These are phyloP conservation scores for Leccinum imitatum DNA, from an alignment of 768 basidiomycete species.

Conservation along the genomic window DNA sequence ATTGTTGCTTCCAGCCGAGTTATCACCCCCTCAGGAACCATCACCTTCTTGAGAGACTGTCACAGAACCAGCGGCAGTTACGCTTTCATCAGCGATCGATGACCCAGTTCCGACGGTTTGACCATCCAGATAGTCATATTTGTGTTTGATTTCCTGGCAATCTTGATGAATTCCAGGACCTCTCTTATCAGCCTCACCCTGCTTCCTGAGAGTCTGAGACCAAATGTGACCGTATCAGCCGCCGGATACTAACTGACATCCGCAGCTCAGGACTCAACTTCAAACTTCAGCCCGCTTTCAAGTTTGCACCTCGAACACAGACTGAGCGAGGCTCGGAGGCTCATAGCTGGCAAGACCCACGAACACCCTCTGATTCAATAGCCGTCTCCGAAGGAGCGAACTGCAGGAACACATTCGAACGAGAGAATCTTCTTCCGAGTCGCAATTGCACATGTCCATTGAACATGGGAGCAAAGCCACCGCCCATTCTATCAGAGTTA, in stretches of 20 bases:
- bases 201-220: too few species aligned
- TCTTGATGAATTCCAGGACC: too few species aligned
- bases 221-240: too few species aligned
- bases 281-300: slow-evolving; percentile 35
- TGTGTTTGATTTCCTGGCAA: too few species aligned
- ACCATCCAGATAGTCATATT: too few species aligned
- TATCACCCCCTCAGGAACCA: not conserved
- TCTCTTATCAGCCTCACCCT: too few species aligned
- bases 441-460: slow-evolving; percentile 8
- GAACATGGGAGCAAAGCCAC: slow-evolving; percentile 8
- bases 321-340: slow-evolving; percentile 25
- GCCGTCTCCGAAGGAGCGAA: slow-evolving; percentile 10
- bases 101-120: too few species aligned
- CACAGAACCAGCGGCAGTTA: too few species aligned
- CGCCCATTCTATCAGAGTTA: not conserved
- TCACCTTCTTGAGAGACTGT: not conserved
- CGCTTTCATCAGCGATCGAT: too few species aligned
- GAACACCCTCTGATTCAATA: slow-evolving; percentile 12
- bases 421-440: slow-evolving; percentile 7
- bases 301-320: slow-evolving; percentile 37
- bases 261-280: slow-evolving; percentile 19
- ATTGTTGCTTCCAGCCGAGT: not conserved
- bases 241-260: slow-evolving; percentile 18
- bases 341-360: slow-evolving; percentile 18
- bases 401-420: slow-evolving; percentile 12